Percentiles rank a stretch among this genome's conserved stretches.
Evolutionary conservation across 768 basidiomycete genomes (phyloP).

Genomic region (Terana coerulea): DNA sequence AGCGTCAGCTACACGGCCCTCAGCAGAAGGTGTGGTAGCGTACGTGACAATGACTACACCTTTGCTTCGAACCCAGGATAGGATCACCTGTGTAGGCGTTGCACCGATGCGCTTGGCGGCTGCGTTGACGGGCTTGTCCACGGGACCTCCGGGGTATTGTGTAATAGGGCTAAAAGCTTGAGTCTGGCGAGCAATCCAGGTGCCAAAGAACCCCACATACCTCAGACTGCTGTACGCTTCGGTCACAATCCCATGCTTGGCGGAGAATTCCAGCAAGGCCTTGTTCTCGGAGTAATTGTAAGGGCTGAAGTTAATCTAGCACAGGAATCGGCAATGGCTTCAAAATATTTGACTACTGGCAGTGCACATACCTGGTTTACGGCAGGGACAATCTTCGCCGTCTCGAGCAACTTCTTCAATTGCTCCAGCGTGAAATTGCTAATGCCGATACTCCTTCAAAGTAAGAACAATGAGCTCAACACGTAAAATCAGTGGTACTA

Average conservation of each 20-base stretch:
- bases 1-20: background rate
- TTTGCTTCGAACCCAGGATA: conserved; percentile 68
- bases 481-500: conserved; percentile 2
- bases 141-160: conserved; percentile 55
- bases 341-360: background rate
- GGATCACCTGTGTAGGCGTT: conserved; percentile 62
- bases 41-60: conserved; percentile 64
- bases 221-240: conserved; percentile 64
- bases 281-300: conserved; percentile 63
- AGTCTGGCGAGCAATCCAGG: background rate
- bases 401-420: conserved; percentile 47
- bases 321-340: background rate
- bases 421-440: conserved; percentile 59
- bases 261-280: conserved; percentile 49
- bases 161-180: conserved; percentile 48
- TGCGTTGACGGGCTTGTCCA: conserved; percentile 50
- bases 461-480: background rate
- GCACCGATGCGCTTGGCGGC: conserved; percentile 52
- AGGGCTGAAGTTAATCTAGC: conserved; percentile 64
- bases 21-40: conserved; percentile 4
- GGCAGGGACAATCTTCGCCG: conserved; percentile 54
- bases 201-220: conserved; percentile 33
- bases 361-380: conserved; percentile 59
- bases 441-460: conserved; percentile 63
- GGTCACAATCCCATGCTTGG: conserved; percentile 54